These are phyloP conservation scores for Volvariella surrecta DNA, from an alignment of 1,284 basidiomycete genomes.

Conservation along the genomic window DNA sequence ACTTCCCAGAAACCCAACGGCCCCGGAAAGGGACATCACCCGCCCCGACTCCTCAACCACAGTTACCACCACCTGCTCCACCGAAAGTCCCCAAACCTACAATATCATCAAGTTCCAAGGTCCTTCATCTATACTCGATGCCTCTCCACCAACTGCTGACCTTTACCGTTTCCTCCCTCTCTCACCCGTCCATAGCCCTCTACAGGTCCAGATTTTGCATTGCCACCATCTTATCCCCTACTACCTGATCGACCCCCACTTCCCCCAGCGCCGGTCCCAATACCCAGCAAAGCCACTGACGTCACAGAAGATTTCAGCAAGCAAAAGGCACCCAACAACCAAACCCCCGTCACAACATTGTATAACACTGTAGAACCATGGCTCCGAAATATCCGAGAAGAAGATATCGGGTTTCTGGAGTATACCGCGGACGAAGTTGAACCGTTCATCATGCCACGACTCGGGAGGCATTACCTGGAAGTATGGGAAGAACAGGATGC, in stretches of 20 bases:
- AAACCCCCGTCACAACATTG: slow-evolving; percentile 64
- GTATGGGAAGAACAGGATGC: slow-evolving; percentile 89
- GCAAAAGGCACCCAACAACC: slow-evolving; percentile 57
- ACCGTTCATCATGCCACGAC: slow-evolving; percentile 77
- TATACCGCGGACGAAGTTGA: slow-evolving; percentile 84
- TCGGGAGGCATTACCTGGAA: slow-evolving; percentile 85
- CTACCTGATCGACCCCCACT: slow-evolving; percentile 60
- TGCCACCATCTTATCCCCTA: slow-evolving; percentile 41
- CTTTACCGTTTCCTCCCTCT: slow-evolving; percentile 7
- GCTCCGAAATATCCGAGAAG: slow-evolving; percentile 78
- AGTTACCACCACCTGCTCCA: slow-evolving; percentile 12
- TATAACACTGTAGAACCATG: slow-evolving; percentile 83
- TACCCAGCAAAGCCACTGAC: slow-evolving; percentile 73
- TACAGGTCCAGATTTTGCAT: slow-evolving; percentile 46
- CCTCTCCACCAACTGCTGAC: neutral
- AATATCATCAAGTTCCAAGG: slow-evolving; percentile 43
- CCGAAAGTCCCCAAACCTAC: slow-evolving; percentile 46
- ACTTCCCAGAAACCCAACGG: slow-evolving; percentile 35
- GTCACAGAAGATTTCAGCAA: slow-evolving; percentile 85
- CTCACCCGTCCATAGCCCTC: slow-evolving; percentile 22
- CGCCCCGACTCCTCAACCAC: slow-evolving; percentile 20
- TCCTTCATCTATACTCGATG: slow-evolving; percentile 14
- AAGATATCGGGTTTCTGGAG: slow-evolving; percentile 85
- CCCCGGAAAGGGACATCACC: slow-evolving; percentile 51
- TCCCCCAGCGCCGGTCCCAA: slow-evolving; percentile 60